Percentiles rank a stretch among this genome's conserved stretches.
Conservation (phyloP, 768 basidiomycete genomes). For the Termitomyces bulborhizus region DNA sequence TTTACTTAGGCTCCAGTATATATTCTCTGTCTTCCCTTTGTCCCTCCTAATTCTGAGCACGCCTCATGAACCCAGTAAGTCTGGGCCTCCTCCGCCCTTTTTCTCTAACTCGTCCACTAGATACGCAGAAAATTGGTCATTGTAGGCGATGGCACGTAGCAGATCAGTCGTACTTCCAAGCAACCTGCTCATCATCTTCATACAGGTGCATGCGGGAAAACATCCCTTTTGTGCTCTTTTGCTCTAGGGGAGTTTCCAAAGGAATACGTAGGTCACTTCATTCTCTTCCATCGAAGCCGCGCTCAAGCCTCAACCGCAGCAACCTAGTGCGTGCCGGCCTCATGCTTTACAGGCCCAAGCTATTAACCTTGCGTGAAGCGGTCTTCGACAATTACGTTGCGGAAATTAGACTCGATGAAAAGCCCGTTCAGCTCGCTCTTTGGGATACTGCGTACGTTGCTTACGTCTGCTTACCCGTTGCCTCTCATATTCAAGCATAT, state of each 20-base stretch:
- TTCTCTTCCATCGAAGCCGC: slow-evolving; percentile 4
- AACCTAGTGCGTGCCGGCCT: slow-evolving; percentile 45
- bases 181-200: slow-evolving; percentile 16
- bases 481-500: slow-evolving; percentile 6
- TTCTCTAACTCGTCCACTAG: slow-evolving; percentile 31
- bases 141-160: slow-evolving; percentile 84
- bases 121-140: slow-evolving; percentile 94
- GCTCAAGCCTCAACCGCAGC: slow-evolving; percentile 25
- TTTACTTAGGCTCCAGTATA: slow-evolving; percentile 10
- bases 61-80: slow-evolving; percentile 43
- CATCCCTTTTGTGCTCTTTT: slow-evolving; percentile 85
- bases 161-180: slow-evolving; percentile 7
- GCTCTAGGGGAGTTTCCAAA: slow-evolving; percentile 92
- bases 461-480: slow-evolving; percentile 5
- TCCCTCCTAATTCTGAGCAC: slow-evolving; percentile 1
- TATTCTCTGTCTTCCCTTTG: slow-evolving; percentile 16
- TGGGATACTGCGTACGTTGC: slow-evolving; percentile 97
- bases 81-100: slow-evolving; percentile 1
- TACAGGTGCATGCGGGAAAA: slow-evolving; percentile 93
- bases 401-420: slow-evolving; percentile 95
- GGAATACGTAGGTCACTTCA: slow-evolving; percentile 72
- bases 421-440: slow-evolving; percentile 92
- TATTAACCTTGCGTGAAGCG: slow-evolving; percentile 41
- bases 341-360: slow-evolving; percentile 11
- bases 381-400: slow-evolving; percentile 99